phyloP scores from a whole-genome alignment of 805 yeast genomes.

The Candida piceae region DNA sequence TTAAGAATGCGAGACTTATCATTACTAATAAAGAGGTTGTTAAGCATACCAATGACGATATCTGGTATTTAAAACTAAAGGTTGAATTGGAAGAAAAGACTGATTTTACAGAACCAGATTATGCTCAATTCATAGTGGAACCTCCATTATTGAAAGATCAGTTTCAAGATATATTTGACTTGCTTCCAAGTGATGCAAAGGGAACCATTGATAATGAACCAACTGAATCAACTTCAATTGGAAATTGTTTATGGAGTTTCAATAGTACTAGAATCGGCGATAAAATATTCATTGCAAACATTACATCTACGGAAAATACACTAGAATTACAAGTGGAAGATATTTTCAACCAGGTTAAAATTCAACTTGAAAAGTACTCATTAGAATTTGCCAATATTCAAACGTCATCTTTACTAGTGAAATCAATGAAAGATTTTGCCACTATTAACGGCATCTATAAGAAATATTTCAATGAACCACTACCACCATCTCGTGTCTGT shows the following conservation, averaged over 20 bases:
- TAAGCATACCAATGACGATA: constrained; percentile 58
- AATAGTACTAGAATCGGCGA: constrained; percentile 22
- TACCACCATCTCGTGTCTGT: constrained; percentile 90
- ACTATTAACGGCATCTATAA: constrained; percentile 59
- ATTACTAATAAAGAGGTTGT: constrained; percentile 37
- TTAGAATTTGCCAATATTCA: constrained; percentile 45
- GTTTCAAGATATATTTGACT: constrained; percentile 28
- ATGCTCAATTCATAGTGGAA: constrained; percentile 12
- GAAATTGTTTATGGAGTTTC: constrained; percentile 2
- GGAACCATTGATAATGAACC: neutral
- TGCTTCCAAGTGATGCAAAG: neutral
- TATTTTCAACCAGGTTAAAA: constrained; percentile 41
- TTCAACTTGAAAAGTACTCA: constrained; percentile 27
- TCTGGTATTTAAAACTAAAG: constrained; percentile 55
- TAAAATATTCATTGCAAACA: constrained; percentile 40
- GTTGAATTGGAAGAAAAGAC: constrained; percentile 41
- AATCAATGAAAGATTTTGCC: constrained; percentile 61
- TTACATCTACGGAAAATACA: constrained; percentile 28
- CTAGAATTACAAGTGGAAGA: constrained; percentile 43
- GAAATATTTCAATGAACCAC: constrained; percentile 46
- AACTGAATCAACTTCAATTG: neutral
- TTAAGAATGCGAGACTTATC: constrained; percentile 46
- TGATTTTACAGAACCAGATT: constrained; percentile 13
- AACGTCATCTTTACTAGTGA: constrained; percentile 54
- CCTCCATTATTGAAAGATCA: constrained; percentile 39